These are phyloP conservation scores for Pontederia paniculata DNA, from an alignment of 176 grass and related monocot genomes.

Conservation along the genomic window DNA sequence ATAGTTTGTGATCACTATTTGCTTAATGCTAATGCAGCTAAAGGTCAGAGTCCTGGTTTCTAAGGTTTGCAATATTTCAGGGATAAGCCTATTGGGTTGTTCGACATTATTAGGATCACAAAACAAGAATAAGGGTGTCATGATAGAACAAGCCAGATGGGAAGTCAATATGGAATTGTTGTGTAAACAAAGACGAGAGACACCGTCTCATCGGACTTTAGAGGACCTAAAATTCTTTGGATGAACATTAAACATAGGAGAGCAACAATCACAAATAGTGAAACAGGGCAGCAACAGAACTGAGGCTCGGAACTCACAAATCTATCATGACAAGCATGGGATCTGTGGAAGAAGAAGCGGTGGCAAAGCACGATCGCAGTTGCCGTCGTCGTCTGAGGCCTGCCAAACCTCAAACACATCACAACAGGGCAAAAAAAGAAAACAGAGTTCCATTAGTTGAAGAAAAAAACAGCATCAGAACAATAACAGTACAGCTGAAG, in stretches of 20 bases:
- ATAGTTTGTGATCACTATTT: too few relatives aligned
- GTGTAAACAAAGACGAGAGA: neutral
- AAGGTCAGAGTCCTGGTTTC: too few relatives aligned
- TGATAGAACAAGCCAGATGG: too few relatives aligned
- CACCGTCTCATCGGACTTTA: too few relatives aligned
- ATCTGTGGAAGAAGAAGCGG: conserved; percentile 53
- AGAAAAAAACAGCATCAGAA: neutral
- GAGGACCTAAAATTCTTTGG: too few relatives aligned
- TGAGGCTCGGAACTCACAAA: conserved; percentile 32
- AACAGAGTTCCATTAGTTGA: neutral
- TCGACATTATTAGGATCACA: too few relatives aligned
- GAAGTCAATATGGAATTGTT: neutral
- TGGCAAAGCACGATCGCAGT: conserved; percentile 53
- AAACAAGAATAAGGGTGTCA: too few relatives aligned
- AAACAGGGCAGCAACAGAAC: neutral
- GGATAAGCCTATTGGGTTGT: too few relatives aligned
- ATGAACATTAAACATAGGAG: too few relatives aligned
- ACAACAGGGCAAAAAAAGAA: conserved; percentile 1
- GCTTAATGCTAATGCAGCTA: too few relatives aligned
- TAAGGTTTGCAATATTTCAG: too few relatives aligned
- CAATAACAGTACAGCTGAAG: conserved; percentile 34
- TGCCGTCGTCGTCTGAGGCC: conserved; percentile 46
- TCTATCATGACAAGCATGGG: conserved; percentile 55
- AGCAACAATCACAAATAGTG: neutral
- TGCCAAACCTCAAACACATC: conserved; percentile 18